Percentiles rank a stretch among this genome's conserved stretches.
These are phyloP conservation scores for Staphylotrichum tortipilum DNA, from an alignment of 495 filamentous ascomycete genomes.

Conservation along the genomic window DNA sequence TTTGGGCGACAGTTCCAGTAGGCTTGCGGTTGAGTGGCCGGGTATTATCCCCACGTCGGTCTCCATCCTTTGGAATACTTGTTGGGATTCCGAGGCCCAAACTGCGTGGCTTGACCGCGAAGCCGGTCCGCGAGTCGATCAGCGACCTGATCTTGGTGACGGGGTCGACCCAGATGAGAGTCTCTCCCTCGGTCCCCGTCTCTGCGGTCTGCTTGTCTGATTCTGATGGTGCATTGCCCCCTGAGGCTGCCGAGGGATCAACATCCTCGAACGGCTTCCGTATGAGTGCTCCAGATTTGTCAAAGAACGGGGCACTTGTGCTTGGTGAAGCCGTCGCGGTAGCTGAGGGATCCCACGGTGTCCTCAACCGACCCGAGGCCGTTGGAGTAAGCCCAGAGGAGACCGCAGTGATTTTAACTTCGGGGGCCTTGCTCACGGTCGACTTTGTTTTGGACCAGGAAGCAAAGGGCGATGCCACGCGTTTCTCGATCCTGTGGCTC, in stretches of 20 bases:
- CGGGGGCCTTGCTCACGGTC: constrained; percentile 15
- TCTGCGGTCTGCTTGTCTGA: neutral
- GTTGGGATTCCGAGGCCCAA: neutral
- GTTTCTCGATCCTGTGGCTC: neutral
- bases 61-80: too few relatives aligned
- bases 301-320: constrained; percentile 16
- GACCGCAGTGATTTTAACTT: neutral
- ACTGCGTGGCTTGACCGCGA: constrained; percentile 10
- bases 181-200: constrained; percentile 17
- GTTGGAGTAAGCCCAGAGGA: neutral
- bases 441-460: constrained; percentile 64
- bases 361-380: too few relatives aligned
- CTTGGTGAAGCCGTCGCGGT: constrained; percentile 10
- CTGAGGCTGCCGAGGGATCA: neutral
- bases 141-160: constrained; percentile 48
- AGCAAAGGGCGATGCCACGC: constrained; percentile 41
- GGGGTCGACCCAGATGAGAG: constrained; percentile 61
- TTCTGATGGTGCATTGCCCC: too few relatives aligned
- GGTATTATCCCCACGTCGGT: neutral
- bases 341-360: neutral
- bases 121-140: constrained; percentile 24
- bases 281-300: constrained; percentile 25
- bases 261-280: constrained; percentile 32
- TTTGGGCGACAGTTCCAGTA: constrained; percentile 20
- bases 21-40: constrained; percentile 11